Base-by-base conservation (phyloP, 768 basidiomycete species). In the Panaeolus papilionaceus region DNA sequence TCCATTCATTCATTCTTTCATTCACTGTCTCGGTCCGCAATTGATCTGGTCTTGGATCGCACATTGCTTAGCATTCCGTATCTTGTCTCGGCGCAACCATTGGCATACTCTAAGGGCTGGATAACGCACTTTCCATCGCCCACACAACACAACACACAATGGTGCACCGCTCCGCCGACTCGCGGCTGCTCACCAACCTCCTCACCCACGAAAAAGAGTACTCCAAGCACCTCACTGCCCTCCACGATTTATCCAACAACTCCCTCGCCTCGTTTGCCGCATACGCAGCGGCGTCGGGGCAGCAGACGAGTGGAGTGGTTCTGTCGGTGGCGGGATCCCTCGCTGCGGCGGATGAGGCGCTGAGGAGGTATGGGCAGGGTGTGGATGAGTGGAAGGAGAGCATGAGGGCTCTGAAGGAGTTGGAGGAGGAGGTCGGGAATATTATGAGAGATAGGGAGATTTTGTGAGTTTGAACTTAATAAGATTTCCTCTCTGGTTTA, bases 361-460 rank as follows among this genome's bases (percentile, higher is more conserved):
- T 94, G 4, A 81, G 84, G 37, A 77, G 81, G 28, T 94, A 93
- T 74, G 84, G 84, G 0, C 78, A 72, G 9, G 85, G 86, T 0
- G 80, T 94, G 1, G 90, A 94, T 42, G 75, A 83, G 18, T 94
- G 92, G 88, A 82, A 86, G 39, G 86, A 86, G 38, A 82, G 86
- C 66, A 82, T 94, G 68, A 82, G 81, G 68, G 77, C 76, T 2
- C 78, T 95, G 69, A 92, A 89, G 74, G 80, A 79, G 10, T 80
- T 91, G 64, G 92, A 95, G 77, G 90, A 93, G 54, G 92, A 92
- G 66, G 86, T 94, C 4, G 82, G 81, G 3, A 89, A 87, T 70
- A 81, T 94, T 64, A 79, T 92, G 68, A 80, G 91, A 5, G 93
- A 95, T 77, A 81, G 92, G 54, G 93, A 95, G 72, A 95, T 95